Conservation (phyloP, 164 flowering plant species). For the Stephania yunnanensis region DNA sequence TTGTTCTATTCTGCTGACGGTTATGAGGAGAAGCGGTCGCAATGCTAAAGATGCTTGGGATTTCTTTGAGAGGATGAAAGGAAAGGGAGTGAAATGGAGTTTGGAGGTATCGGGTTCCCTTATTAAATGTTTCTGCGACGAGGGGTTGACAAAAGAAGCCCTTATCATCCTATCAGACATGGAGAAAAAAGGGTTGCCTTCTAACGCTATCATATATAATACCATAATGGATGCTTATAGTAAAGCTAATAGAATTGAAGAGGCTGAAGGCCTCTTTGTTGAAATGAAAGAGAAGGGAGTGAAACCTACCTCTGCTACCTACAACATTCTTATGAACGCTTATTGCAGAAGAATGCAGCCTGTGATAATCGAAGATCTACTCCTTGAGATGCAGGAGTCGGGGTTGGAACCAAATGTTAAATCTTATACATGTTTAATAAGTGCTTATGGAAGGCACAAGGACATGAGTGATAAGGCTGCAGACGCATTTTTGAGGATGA, state of each 20-base stretch:
- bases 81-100: conserved; percentile 73
- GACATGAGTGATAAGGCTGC: conserved; percentile 89
- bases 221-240: conserved; percentile 76
- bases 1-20: conserved; percentile 65
- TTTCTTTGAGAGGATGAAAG: conserved; percentile 71
- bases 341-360: conserved; percentile 92
- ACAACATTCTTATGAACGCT: conserved; percentile 83
- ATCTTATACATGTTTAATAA: conserved; percentile 78
- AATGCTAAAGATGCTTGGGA: conserved; percentile 86
- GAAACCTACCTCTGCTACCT: conserved; percentile 57
- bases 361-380: conserved; percentile 65
- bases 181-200: conserved; percentile 72
- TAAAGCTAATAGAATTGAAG: conserved; percentile 72
- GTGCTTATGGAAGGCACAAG: conserved; percentile 85
- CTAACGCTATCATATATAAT: conserved; percentile 70
- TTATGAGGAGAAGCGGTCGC: conserved; percentile 71
- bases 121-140: conserved; percentile 84
- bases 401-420: conserved; percentile 73
- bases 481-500: conserved; percentile 85
- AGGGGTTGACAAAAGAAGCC: conserved; percentile 84
- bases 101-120: conserved; percentile 70
- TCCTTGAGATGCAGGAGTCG: conserved; percentile 58
- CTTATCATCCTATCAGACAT: conserved; percentile 77
- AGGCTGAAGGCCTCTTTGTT: conserved; percentile 87
- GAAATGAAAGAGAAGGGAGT: conserved; percentile 79